phyloP scores from a whole-genome alignment of 352 stramenopile genomes.

The Globisporangium nunn region DNA sequence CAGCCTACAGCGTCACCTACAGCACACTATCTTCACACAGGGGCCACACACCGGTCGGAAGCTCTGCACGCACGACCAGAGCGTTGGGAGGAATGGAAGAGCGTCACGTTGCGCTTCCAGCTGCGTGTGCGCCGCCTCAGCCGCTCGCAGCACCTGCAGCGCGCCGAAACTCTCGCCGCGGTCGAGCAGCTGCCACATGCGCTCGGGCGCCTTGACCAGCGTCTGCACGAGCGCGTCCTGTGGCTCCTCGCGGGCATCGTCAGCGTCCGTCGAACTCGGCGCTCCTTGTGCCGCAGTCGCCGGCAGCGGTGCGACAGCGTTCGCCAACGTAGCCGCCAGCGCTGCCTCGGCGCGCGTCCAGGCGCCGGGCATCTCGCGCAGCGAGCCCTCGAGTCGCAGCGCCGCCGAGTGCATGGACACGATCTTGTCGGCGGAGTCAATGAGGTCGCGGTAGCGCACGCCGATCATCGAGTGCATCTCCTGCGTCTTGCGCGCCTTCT shows the following conservation, averaged over 20 bases:
- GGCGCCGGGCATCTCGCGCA: constrained; percentile 82
- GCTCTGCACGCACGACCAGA: constrained; percentile 61
- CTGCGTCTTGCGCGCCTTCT: constrained; percentile 84
- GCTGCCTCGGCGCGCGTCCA: constrained; percentile 61
- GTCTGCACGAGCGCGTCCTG: constrained; percentile 24
- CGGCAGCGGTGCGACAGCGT: background rate
- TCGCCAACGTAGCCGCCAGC: constrained; percentile 24
- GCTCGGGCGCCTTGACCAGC: constrained; percentile 49
- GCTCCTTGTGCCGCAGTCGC: background rate
- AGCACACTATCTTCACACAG: background rate
- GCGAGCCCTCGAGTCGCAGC: constrained; percentile 64
- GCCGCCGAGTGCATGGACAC: constrained; percentile 89
- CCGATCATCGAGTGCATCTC: constrained; percentile 93
- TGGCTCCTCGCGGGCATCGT: background rate
- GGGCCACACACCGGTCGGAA: constrained; percentile 38
- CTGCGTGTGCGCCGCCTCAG: constrained; percentile 22
- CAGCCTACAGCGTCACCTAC: background rate
- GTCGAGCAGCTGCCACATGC: constrained; percentile 68
- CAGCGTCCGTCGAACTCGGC: too few species aligned
- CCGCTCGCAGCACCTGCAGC: constrained; percentile 37
- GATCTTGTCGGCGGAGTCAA: constrained; percentile 91
- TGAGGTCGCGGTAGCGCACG: constrained; percentile 89
- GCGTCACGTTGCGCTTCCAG: constrained; percentile 8
- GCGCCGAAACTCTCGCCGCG: constrained; percentile 47
- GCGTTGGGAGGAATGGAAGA: constrained; percentile 59